These are phyloP conservation scores for Calonectria multiphialidica DNA, from an alignment of 2,329 filamentous ascomycete species.

Conservation along the genomic window DNA sequence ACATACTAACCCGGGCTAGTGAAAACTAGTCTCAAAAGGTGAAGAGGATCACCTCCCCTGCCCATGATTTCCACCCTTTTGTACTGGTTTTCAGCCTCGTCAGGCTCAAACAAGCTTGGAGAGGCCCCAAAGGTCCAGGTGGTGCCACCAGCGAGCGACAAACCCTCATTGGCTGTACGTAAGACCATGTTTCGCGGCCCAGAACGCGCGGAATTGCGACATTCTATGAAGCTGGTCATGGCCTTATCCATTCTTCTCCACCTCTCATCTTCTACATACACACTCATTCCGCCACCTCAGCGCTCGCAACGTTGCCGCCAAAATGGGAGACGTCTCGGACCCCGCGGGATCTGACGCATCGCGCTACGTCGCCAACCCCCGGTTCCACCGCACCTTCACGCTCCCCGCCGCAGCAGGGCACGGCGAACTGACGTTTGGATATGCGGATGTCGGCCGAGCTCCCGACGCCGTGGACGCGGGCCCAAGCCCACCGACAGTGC, in stretches of 20 bases:
- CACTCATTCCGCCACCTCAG: too few relatives aligned
- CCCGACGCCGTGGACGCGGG: not conserved
- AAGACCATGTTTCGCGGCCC: not conserved
- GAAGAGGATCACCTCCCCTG: not conserved
- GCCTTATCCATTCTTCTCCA: not conserved
- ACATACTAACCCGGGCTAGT: not conserved
- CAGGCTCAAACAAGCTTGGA: not conserved
- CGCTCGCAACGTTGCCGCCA: not conserved
- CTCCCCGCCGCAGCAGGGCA: constrained; percentile 36
- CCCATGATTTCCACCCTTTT: not conserved
- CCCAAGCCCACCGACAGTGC: constrained; percentile 37
- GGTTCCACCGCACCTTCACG: constrained; percentile 44
- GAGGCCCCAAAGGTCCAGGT: not conserved
- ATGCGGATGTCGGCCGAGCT: constrained; percentile 43
- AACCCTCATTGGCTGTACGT: not conserved
- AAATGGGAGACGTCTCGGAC: not conserved
- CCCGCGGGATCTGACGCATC: not conserved
- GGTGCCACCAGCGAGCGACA: not conserved
- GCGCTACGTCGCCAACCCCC: constrained; percentile 37
- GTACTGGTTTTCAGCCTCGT: not conserved
- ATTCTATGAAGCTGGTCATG: not conserved
- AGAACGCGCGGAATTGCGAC: not conserved
- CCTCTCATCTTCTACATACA: not conserved
- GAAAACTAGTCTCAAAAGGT: not conserved
- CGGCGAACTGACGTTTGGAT: constrained; percentile 39